Percentiles rank a stretch among this genome's conserved stretches.
Conservation (phyloP, 176 grass and related monocot species). For the Phyllostachys edulis region DNA sequence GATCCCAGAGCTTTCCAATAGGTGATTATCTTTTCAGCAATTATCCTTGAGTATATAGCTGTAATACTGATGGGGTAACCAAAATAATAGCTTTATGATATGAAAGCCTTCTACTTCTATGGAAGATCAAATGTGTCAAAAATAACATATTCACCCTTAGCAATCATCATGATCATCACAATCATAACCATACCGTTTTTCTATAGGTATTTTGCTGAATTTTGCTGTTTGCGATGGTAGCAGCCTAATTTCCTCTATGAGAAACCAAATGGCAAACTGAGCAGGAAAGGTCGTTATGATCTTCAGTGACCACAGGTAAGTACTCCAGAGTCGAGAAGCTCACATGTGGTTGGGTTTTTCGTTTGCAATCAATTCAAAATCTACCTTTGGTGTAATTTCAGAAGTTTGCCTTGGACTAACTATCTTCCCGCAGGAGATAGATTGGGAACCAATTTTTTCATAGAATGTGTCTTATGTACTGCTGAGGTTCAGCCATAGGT, state of each 20-base stretch:
- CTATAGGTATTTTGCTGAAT: too few relatives aligned
- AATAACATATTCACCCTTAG: neutral
- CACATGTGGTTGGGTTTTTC: neutral
- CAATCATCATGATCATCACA: neutral
- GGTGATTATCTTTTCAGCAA: neutral
- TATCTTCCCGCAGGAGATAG: neutral
- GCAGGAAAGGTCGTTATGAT: neutral
- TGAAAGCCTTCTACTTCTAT: neutral
- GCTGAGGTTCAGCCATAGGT: neutral
- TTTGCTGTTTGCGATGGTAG: too few relatives aligned
- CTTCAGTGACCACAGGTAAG: neutral
- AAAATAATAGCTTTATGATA: neutral
- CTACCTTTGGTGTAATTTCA: neutral
- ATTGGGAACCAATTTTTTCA: neutral
- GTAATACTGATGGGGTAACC: neutral
- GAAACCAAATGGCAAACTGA: neutral
- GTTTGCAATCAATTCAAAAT: neutral
- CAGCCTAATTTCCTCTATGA: neutral
- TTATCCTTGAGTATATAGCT: neutral
- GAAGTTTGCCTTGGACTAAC: neutral
- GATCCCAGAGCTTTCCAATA: neutral
- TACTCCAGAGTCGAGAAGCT: neutral
- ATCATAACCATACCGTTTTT: neutral
- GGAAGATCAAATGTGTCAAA: neutral
- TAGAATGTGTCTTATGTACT: neutral